A percentile compares a stretch with the other conserved stretches of the same genome.
These are phyloP conservation scores for Colletotrichum siamense DNA, from an alignment of 2,329 filamentous ascomycete genomes.

Conservation along the genomic window DNA sequence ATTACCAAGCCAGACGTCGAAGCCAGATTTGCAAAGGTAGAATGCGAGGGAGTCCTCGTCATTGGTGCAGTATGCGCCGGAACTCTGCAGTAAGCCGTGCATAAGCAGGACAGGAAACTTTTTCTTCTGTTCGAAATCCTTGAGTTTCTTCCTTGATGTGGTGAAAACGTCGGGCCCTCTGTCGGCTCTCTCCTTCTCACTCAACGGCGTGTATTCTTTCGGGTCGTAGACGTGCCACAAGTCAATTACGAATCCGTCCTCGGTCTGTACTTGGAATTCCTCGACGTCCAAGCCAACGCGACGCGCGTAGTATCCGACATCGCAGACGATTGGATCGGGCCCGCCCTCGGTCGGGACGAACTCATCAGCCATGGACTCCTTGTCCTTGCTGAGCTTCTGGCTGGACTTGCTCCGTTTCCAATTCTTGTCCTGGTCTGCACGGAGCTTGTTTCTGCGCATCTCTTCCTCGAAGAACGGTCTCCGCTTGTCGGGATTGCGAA, in stretches of 20 bases:
- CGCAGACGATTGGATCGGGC: constrained; percentile 76
- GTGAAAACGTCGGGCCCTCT: constrained; percentile 69
- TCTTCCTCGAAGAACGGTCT: constrained; percentile 81
- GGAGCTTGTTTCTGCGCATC: constrained; percentile 56
- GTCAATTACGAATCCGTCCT: constrained; percentile 90
- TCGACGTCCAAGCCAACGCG: constrained; percentile 89
- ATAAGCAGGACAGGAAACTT: constrained; percentile 88
- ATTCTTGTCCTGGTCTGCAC: constrained; percentile 62
- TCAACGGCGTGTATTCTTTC: constrained; percentile 65
- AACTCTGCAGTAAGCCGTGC: constrained; percentile 86
- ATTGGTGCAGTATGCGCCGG: constrained; percentile 88
- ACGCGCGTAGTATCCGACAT: constrained; percentile 85
- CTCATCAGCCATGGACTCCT: constrained; percentile 53
- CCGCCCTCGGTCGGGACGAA: constrained; percentile 82
- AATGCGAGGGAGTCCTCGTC: constrained; percentile 91
- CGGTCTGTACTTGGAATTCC: constrained; percentile 83
- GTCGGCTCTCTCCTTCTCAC: constrained; percentile 53
- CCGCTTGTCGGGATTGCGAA: constrained; percentile 62
- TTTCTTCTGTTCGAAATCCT: constrained; percentile 46
- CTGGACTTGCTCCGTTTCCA: constrained; percentile 61
- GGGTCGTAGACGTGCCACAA: constrained; percentile 93
- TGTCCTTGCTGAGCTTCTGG: constrained; percentile 44
- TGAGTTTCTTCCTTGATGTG: constrained; percentile 41
- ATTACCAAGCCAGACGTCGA: constrained; percentile 95
- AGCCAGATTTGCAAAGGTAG: constrained; percentile 89